Evolutionary conservation across 2,329 filamentous ascomycete species (phyloP).

Genomic region (Alternaria incomplexa): DNA sequence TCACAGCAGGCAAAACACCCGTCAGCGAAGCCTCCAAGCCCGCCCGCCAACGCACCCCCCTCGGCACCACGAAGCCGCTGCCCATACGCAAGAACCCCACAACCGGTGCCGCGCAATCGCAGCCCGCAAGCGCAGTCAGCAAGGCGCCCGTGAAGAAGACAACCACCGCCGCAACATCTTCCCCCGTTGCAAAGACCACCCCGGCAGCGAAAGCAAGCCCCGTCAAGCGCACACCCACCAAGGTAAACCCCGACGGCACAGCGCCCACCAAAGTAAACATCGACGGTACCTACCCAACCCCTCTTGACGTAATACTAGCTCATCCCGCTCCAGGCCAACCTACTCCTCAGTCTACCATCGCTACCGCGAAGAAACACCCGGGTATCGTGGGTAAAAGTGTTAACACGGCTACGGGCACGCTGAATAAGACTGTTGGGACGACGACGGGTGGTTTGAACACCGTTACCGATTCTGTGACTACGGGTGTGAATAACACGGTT

Average conservation of each 20-base stretch:
- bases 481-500: conserved; percentile 45
- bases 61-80: conserved; percentile 28
- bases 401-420: conserved; percentile 41
- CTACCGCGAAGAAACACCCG: conserved; percentile 37
- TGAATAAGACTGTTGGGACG: conserved; percentile 44
- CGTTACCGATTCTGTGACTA: conserved; percentile 47
- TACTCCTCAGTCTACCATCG: conserved; percentile 12
- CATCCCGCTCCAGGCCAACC: conserved; percentile 33
- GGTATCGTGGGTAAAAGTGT: conserved; percentile 44
- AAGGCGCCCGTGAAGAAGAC: conserved; percentile 26
- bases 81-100: conserved; percentile 13
- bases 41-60: conserved; percentile 16
- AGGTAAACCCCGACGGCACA: conserved; percentile 15
- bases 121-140: conserved; percentile 16
- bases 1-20: conserved; percentile 23
- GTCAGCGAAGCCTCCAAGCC: conserved; percentile 24
- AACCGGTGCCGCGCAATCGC: conserved; percentile 4
- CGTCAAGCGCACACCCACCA: conserved; percentile 32
- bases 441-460: conserved; percentile 46
- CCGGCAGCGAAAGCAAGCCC: conserved; percentile 26
- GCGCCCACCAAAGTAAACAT: conserved; percentile 16
- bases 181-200: conserved; percentile 10
- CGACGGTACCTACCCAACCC: conserved; percentile 40
- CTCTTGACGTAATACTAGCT: conserved; percentile 30
- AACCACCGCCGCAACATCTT: conserved; percentile 9